phyloP scores from a whole-genome alignment of 192 early-diverging fungal species.

The Linnemannia elongata region DNA sequence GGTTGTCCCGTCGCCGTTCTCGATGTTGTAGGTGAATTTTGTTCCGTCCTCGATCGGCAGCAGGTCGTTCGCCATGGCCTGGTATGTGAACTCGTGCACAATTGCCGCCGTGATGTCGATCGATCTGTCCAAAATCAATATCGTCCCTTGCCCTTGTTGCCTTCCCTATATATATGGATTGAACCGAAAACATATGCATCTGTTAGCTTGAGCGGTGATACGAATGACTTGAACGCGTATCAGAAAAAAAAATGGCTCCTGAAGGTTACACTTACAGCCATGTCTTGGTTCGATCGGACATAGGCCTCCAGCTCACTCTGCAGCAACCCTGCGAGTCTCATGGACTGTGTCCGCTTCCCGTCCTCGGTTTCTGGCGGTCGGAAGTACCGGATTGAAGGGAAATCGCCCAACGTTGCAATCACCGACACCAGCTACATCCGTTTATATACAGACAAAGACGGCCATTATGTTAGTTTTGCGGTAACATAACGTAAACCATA shows the following conservation, averaged over 20 bases:
- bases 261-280: conserved; percentile 61
- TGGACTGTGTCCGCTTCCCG: conserved; percentile 76
- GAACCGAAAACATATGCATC: not conserved
- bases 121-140: conserved; percentile 93
- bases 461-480: not conserved
- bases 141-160: conserved; percentile 74
- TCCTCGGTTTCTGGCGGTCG: conserved; percentile 80
- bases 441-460: not conserved
- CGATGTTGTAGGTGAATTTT: conserved; percentile 73
- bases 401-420: conserved; percentile 89
- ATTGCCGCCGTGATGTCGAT: conserved; percentile 93
- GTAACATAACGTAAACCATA: not conserved
- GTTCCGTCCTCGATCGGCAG: conserved; percentile 74
- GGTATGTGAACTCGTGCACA: conserved; percentile 99
- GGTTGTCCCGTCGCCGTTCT: conserved; percentile 58
- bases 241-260: not conserved
- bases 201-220: not conserved
- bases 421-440: conserved; percentile 83
- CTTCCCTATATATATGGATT: conserved; percentile 47
- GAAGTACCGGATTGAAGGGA: conserved; percentile 94
- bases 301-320: conserved; percentile 90
- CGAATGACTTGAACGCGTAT: not conserved
- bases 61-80: conserved; percentile 97
- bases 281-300: conserved; percentile 73
- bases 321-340: conserved; percentile 83